Conservation (phyloP, 2,329 filamentous ascomycete species). For the Incumbomyces delicatus region DNA sequence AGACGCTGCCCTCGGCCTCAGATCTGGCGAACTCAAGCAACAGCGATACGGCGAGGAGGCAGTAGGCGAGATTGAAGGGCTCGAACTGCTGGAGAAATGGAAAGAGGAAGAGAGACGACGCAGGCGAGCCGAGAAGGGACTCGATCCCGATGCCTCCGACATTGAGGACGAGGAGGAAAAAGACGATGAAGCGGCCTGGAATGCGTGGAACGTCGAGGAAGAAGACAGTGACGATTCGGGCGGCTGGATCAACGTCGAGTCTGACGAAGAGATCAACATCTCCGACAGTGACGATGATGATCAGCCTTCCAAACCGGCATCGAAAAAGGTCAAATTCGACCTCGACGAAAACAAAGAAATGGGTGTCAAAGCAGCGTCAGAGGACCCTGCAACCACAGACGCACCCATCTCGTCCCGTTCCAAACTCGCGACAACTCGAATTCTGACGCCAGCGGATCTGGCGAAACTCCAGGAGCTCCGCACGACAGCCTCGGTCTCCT, state of each 20-base stretch:
- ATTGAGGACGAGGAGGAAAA: constrained; percentile 52
- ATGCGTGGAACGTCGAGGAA: constrained; percentile 52
- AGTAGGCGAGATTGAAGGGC: constrained; percentile 73
- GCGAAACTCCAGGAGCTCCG: constrained; percentile 86
- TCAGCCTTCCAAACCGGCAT: constrained; percentile 40
- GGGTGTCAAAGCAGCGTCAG: constrained; percentile 24
- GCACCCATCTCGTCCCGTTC: constrained; percentile 33
- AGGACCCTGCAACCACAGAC: constrained; percentile 14
- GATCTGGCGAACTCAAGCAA: constrained; percentile 63
- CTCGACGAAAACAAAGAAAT: constrained; percentile 34
- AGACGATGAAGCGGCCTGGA: constrained; percentile 48
- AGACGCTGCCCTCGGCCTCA: constrained; percentile 74
- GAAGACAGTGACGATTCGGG: constrained; percentile 61
- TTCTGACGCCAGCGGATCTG: constrained; percentile 92
- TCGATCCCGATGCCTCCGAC: constrained; percentile 51
- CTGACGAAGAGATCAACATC: constrained; percentile 66
- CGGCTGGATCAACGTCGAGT: constrained; percentile 86
- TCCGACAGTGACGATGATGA: constrained; percentile 65
- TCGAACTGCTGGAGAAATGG: constrained; percentile 85
- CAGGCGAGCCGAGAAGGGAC: constrained; percentile 59
- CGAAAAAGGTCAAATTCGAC: constrained; percentile 54
- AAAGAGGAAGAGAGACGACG: constrained; percentile 79
- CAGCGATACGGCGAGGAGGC: constrained; percentile 75
- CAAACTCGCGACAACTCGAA: constrained; percentile 80
- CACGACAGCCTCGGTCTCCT: constrained; percentile 60